These are phyloP conservation scores for Nakazawaea ambrosiae DNA, from an alignment of 805 yeast genomes.

Conservation along the genomic window DNA sequence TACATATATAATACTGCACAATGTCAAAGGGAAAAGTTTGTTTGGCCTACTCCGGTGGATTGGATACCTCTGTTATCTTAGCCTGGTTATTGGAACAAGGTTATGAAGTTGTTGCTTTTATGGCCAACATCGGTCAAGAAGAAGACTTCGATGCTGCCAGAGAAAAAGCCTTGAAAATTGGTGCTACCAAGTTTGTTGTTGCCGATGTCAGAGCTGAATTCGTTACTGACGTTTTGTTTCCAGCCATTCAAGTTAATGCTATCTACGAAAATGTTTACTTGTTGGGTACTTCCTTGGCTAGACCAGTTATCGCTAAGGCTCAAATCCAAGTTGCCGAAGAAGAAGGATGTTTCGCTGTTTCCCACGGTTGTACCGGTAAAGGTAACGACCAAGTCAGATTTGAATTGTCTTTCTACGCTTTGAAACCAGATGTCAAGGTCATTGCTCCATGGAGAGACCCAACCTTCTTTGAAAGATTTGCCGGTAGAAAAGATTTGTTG, in stretches of 20 bases:
- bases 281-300: conserved; percentile 95
- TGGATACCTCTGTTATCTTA: conserved; percentile 94
- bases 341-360: conserved; percentile 97
- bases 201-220: conserved; percentile 95
- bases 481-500: conserved; percentile 94
- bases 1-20: no score
- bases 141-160: conserved; percentile 98
- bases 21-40: conserved; percentile 99
- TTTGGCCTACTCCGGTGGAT: conserved; percentile 98
- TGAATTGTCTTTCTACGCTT: conserved; percentile 93
- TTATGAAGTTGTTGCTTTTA: conserved; percentile 95
- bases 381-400: conserved; percentile 99
- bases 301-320: conserved; percentile 98
- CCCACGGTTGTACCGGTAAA: conserved; percentile 99
- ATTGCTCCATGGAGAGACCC: conserved; percentile 99
- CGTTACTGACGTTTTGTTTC: conserved; percentile 87
- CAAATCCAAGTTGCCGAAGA: conserved; percentile 95
- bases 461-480: conserved; percentile 86
- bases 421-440: conserved; percentile 93
- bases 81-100: conserved; percentile 99
- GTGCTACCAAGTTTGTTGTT: conserved; percentile 92
- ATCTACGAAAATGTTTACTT: conserved; percentile 96
- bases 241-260: conserved; percentile 97
- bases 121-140: conserved; percentile 99
- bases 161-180: conserved; percentile 91